phyloP scores from a whole-genome alignment of 345 rosid genomes.

The Conringia planisiliqua region DNA sequence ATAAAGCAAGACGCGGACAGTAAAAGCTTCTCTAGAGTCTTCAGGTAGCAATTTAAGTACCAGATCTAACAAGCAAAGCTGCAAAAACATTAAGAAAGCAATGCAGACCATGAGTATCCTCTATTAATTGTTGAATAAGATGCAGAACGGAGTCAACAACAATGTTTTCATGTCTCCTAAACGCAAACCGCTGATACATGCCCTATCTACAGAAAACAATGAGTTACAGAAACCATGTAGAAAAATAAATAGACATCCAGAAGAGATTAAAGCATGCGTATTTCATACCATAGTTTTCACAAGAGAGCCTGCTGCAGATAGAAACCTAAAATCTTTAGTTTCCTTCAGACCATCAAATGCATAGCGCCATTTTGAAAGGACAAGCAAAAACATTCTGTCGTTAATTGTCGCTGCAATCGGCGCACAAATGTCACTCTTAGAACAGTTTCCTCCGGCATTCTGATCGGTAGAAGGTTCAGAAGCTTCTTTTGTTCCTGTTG shows the following conservation, averaged over 20 bases:
- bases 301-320: slow-evolving; percentile 77
- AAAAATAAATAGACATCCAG: slow-evolving; percentile 3
- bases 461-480: slow-evolving; percentile 34
- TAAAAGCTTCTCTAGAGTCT: slow-evolving; percentile 80
- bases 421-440: slow-evolving; percentile 77
- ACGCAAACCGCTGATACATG: neutral
- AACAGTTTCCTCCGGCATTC: slow-evolving; percentile 42
- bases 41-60: slow-evolving; percentile 67
- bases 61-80: slow-evolving; percentile 72
- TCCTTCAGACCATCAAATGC: slow-evolving; percentile 85
- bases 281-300: slow-evolving; percentile 70
- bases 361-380: slow-evolving; percentile 76
- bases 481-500: slow-evolving; percentile 34
- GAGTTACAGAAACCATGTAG: slow-evolving; percentile 1
- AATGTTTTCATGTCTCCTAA: neutral
- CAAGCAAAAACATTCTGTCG: slow-evolving; percentile 81
- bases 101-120: slow-evolving; percentile 11
- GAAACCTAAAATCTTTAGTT: slow-evolving; percentile 70
- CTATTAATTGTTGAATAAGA: neutral
- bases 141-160: neutral
- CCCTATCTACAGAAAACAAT: neutral
- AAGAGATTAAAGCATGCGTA: slow-evolving; percentile 4
- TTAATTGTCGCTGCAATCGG: slow-evolving; percentile 91
- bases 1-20: slow-evolving; percentile 88
- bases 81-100: slow-evolving; percentile 34